Evolutionary conservation across 768 basidiomycete species (phyloP).

Genomic region (Hortiboletus campestris): DNA sequence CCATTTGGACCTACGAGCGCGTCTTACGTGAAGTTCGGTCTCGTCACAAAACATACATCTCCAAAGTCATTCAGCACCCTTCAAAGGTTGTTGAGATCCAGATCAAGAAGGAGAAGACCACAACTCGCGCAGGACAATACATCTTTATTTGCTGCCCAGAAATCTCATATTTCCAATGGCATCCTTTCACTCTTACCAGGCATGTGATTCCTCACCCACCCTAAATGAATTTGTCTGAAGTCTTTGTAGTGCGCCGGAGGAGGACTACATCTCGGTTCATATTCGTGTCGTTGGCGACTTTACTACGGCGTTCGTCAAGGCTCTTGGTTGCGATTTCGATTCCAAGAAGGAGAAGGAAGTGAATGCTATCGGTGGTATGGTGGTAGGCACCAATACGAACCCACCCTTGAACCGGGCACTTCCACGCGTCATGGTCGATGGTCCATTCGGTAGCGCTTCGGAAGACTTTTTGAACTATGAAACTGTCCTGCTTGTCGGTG

Average conservation of each 20-base stretch:
- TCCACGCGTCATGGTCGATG: slow-evolving; percentile 94
- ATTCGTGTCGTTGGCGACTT: slow-evolving; percentile 93
- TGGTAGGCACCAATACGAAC: slow-evolving; percentile 55
- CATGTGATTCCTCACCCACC: slow-evolving; percentile 1
- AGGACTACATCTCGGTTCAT: slow-evolving; percentile 93
- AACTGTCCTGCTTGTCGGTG: slow-evolving; percentile 85
- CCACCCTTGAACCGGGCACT: slow-evolving; percentile 69
- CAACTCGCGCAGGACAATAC: slow-evolving; percentile 83
- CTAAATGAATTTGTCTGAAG: not conserved
- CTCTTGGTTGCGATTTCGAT: slow-evolving; percentile 82
- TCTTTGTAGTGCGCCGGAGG: slow-evolving; percentile 75
- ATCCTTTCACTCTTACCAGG: slow-evolving; percentile 94
- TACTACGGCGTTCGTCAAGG: slow-evolving; percentile 75
- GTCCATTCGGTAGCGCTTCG: slow-evolving; percentile 89
- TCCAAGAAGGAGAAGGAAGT: slow-evolving; percentile 48
- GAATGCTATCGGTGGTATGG: slow-evolving; percentile 49
- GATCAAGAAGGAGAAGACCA: slow-evolving; percentile 94
- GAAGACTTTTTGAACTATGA: slow-evolving; percentile 93
- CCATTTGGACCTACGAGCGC: slow-evolving; percentile 85
- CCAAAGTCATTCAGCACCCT: slow-evolving; percentile 94
- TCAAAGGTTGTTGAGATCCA: slow-evolving; percentile 93
- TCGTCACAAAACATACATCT: slow-evolving; percentile 88
- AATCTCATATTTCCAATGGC: slow-evolving; percentile 95
- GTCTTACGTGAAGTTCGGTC: slow-evolving; percentile 90
- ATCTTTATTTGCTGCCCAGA: slow-evolving; percentile 91